Conservation (phyloP, 495 filamentous ascomycete genomes). For the Trichoderma erinaceum region DNA sequence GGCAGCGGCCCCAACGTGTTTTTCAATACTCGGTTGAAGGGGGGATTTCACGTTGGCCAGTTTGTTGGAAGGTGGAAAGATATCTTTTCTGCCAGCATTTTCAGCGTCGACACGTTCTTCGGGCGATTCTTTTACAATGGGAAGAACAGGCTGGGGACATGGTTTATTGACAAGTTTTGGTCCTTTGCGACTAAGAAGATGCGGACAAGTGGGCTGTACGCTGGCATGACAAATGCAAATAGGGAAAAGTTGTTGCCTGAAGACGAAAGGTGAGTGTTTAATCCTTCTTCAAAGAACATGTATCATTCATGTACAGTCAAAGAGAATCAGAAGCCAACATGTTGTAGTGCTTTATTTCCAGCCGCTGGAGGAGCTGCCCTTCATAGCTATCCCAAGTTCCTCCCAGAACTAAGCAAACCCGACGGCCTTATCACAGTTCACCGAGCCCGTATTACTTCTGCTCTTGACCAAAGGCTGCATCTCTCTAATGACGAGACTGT, state of each 20-base stretch:
- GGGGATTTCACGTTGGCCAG: not conserved
- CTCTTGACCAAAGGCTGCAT: not conserved
- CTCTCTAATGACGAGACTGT: not conserved
- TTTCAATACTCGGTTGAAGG: not conserved
- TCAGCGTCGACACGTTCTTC: not conserved
- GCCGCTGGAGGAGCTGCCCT: not conserved
- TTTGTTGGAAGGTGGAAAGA: not conserved
- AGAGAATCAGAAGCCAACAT: not conserved
- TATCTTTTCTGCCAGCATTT: not conserved
- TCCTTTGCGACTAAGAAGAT: not conserved
- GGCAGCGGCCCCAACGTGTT: constrained; percentile 29
- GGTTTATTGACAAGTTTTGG: constrained; percentile 1
- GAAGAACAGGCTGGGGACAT: not conserved
- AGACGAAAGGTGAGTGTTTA: not conserved
- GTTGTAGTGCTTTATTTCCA: not conserved
- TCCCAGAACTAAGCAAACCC: not conserved
- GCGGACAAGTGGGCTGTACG: not conserved
- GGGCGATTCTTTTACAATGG: not conserved
- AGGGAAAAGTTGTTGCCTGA: not conserved
- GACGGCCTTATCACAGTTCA: constrained; percentile 1
- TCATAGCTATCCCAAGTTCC: not conserved
- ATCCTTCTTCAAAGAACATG: no score
- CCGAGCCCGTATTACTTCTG: not conserved
- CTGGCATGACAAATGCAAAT: not conserved
- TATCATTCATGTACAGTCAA: no score